Conservation (phyloP, 164 flowering plant genomes). For the Piper betle region DNA sequence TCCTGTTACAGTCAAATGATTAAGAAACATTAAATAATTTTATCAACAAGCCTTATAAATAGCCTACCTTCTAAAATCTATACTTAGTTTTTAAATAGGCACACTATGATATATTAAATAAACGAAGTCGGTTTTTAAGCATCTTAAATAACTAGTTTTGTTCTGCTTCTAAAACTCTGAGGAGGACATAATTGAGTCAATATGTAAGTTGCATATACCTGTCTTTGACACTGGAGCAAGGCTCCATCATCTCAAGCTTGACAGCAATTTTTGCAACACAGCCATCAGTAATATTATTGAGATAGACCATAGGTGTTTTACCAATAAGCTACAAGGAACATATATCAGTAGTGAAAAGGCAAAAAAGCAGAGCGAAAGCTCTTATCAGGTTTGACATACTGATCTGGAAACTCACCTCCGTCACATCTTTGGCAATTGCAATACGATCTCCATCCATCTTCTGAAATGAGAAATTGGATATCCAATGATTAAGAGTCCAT, state of each 20-base stretch:
- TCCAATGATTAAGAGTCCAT: neutral
- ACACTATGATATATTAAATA: too few relatives aligned
- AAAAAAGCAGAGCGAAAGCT: conserved; percentile 69
- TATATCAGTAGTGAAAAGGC: neutral
- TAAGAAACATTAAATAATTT: neutral
- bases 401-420: conserved; percentile 63
- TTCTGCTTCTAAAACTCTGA: neutral
- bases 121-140: neutral
- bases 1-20: conserved; percentile 31
- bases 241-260: conserved; percentile 83
- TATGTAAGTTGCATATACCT: conserved; percentile 23
- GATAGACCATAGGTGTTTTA: conserved; percentile 67
- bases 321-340: neutral
- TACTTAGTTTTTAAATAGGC: too few relatives aligned
- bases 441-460: conserved; percentile 35
- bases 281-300: conserved; percentile 62
- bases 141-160: neutral
- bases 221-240: conserved; percentile 87
- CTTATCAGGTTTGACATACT: conserved; percentile 53
- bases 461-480: conserved; percentile 7
- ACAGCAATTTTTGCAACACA: conserved; percentile 73
- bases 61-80: neutral
- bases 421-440: conserved; percentile 54
- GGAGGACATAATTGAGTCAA: neutral
- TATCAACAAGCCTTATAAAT: neutral